Conservation (phyloP, 495 filamentous ascomycete species). For the Apodospora peruviana region DNA sequence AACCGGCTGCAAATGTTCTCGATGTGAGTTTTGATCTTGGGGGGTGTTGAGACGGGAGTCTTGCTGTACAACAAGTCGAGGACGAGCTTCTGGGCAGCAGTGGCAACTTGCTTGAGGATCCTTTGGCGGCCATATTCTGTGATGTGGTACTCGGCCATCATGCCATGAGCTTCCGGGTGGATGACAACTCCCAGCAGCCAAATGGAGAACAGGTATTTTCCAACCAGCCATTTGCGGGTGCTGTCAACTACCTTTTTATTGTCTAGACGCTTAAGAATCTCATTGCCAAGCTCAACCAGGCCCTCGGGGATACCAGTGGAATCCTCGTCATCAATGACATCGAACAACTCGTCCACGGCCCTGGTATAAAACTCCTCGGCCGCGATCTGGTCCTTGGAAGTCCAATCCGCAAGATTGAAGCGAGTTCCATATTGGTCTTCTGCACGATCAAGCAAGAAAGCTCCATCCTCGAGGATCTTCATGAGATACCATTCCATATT, state of each 20-base stretch:
- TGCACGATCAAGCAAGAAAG: slow-evolving; percentile 77
- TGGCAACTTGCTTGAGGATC: slow-evolving; percentile 77
- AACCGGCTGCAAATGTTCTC: slow-evolving; percentile 71
- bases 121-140: slow-evolving; percentile 83
- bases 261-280: slow-evolving; percentile 73
- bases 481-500: slow-evolving; percentile 92
- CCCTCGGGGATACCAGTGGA: slow-evolving; percentile 80
- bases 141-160: slow-evolving; percentile 88
- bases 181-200: slow-evolving; percentile 81
- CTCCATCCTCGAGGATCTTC: slow-evolving; percentile 86
- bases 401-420: slow-evolving; percentile 60
- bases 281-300: slow-evolving; percentile 73
- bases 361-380: slow-evolving; percentile 86
- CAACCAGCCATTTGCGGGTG: slow-evolving; percentile 73
- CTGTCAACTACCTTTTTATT: slow-evolving; percentile 63
- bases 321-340: slow-evolving; percentile 72
- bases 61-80: slow-evolving; percentile 56
- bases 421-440: slow-evolving; percentile 61
- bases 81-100: slow-evolving; percentile 70
- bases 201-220: slow-evolving; percentile 86
- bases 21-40: slow-evolving; percentile 65
- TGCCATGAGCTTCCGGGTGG: slow-evolving; percentile 83
- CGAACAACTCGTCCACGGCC: slow-evolving; percentile 77
- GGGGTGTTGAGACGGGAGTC: slow-evolving; percentile 55
- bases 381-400: slow-evolving; percentile 65